Base-by-base conservation (phyloP, 2,329 filamentous ascomycete genomes). In the Fusarium lyarnte region DNA sequence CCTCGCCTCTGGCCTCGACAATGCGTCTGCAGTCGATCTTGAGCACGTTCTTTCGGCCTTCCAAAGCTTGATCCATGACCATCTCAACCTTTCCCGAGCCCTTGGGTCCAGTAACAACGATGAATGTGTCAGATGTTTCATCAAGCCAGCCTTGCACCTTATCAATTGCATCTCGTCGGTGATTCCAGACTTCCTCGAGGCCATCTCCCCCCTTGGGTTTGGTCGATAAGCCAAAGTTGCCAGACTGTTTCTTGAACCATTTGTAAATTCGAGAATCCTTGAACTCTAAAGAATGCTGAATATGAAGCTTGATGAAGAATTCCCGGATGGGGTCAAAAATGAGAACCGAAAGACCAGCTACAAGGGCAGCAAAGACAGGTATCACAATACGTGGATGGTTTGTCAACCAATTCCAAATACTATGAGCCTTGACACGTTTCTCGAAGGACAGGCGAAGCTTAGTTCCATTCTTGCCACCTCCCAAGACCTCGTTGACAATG, bases 301-400 rank as follows among this genome's bases (percentile, higher is more conserved):
- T 91, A 79, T 97, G 94, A 8, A 92, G 87, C 78, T 94, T 94
- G 82, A 98, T 93, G 77, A 97, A 98, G 79, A 97, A 96, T 1
- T 94, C 95, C 47, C 96, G 90, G 64, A 99, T 95, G 1, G 96
- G 96, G 76, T 99, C 96, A 77, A 99, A 98, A 12, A 98, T 87
- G 2, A 93, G 90, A 25, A 98, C 94, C 0, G 95, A 97, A 52
- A 96, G 85, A 38, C 92, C 91, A 1, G 95, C 94, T 35, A 97
- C 79, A 6, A 98, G 82, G 3, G 94, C 95, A 21, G 94, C 94
- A 4, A 97, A 59, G 3, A 93, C 82, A 1, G 96, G 95, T 51
- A 99, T 92, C 31, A 97, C 93, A 49, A 98, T 93, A 53, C 94
- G 89, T 1, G 95, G 95, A 77, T 99, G 96, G 64, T 85, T 93